These are phyloP conservation scores for Carex myosuroides DNA, from an alignment of 176 grass and related monocot species.

Conservation along the genomic window DNA sequence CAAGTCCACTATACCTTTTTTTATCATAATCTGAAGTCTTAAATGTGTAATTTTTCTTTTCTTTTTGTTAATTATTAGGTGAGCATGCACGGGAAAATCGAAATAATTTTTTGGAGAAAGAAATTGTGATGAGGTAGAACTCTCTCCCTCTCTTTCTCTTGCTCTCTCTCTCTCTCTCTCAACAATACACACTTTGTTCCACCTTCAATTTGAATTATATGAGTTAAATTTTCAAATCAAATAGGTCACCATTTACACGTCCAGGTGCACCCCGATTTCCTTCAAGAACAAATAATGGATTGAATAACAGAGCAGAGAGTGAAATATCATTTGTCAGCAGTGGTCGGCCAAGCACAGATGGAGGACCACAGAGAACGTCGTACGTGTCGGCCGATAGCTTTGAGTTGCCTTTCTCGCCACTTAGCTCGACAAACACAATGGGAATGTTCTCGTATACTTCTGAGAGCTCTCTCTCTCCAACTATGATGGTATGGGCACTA, in stretches of 20 bases:
- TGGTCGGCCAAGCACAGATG: slow-evolving; percentile 10
- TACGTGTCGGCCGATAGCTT: slow-evolving; percentile 15
- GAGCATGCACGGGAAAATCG: slow-evolving; percentile 19
- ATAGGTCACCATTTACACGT: slow-evolving; percentile 31
- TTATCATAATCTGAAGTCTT: not conserved
- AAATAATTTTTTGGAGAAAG: slow-evolving; percentile 13
- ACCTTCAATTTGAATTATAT: not conserved
- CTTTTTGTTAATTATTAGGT: slow-evolving; percentile 25
- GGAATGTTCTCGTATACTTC: slow-evolving; percentile 8
- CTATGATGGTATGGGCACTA: not conserved
- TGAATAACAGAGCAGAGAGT: slow-evolving; percentile 9
- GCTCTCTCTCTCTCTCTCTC: not conserved
- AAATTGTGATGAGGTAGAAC: slow-evolving; percentile 20
- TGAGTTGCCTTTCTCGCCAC: slow-evolving; percentile 26
- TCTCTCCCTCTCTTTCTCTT: not conserved
- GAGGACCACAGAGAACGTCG: slow-evolving; percentile 6
- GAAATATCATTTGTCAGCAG: slow-evolving; percentile 37
- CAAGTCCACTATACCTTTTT: not conserved
- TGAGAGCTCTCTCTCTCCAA: not conserved
- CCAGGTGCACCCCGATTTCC: slow-evolving; percentile 1
- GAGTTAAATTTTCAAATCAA: slow-evolving; percentile 7
- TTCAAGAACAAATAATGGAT: not conserved
- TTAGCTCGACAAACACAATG: slow-evolving; percentile 11
- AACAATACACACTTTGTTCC: not conserved
- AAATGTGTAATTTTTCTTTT: not conserved